Evolutionary conservation across 768 basidiomycete species (phyloP).

Genomic region (Naganishia randhawae): DNA sequence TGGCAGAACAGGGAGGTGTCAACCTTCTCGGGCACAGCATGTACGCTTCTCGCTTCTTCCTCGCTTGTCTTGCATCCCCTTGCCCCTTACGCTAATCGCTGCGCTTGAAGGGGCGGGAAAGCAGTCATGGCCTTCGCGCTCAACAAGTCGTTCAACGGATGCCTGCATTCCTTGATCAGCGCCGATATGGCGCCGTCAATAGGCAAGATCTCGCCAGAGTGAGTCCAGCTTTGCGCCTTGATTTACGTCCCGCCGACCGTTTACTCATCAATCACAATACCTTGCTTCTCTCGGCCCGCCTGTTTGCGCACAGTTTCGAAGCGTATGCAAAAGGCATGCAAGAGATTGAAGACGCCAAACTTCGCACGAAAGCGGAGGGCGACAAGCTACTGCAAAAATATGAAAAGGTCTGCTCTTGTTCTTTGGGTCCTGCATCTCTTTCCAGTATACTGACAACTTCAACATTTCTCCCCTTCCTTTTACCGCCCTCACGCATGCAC

Average conservation of each 20-base stretch:
- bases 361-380: constrained; percentile 67
- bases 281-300: neutral
- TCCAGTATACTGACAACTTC: neutral
- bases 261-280: neutral
- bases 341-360: constrained; percentile 60
- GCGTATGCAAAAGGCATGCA: constrained; percentile 70
- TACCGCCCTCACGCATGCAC: neutral
- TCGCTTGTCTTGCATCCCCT: neutral
- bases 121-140: constrained; percentile 50
- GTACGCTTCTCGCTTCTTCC: constrained; percentile 54
- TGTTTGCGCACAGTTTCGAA: constrained; percentile 53
- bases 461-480: neutral
- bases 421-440: neutral
- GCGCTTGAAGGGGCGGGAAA: constrained; percentile 68
- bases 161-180: constrained; percentile 55
- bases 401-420: constrained; percentile 57
- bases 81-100: neutral
- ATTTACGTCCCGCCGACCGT: neutral
- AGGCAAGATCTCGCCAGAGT: constrained; percentile 59
- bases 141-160: constrained; percentile 42
- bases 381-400: constrained; percentile 61
- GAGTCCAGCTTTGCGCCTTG: too few species aligned
- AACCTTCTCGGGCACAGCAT: constrained; percentile 86
- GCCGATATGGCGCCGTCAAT: constrained; percentile 77
- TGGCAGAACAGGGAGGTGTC: constrained; percentile 54